Conservation (phyloP, 495 filamentous ascomycete genomes). For the Neurospora sublineolata region DNA sequence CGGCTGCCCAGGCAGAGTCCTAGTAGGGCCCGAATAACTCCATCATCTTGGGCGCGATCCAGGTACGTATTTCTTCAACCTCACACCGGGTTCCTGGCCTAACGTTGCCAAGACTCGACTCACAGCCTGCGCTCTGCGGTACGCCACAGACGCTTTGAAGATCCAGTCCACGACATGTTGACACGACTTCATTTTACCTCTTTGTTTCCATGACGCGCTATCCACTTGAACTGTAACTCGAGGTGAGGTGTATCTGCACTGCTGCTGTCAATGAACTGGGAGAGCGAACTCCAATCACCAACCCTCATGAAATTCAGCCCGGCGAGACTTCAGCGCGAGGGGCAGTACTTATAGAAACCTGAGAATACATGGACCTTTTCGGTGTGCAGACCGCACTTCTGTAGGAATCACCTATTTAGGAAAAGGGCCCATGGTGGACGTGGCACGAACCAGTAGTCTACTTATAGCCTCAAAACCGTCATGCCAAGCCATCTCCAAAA, state of each 20-base stretch:
- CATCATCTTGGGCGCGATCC: neutral
- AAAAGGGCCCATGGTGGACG: neutral
- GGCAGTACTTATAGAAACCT: neutral
- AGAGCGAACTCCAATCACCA: neutral
- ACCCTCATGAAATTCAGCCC: neutral
- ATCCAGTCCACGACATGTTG: neutral
- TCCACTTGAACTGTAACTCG: neutral
- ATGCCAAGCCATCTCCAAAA: neutral
- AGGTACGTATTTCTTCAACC: neutral
- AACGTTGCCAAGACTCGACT: neutral
- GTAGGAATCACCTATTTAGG: neutral
- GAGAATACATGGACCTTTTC: neutral
- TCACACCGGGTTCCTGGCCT: neutral
- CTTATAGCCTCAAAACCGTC: neutral
- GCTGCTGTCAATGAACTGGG: neutral
- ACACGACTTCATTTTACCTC: neutral
- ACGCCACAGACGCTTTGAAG: neutral
- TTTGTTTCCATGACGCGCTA: neutral
- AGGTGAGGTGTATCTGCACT: neutral
- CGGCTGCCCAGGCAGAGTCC: neutral
- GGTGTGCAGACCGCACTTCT: neutral
- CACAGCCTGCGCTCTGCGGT: neutral
- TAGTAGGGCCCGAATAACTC: neutral
- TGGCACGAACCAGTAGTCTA: neutral
- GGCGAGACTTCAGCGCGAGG: neutral